Evolutionary conservation across 768 basidiomycete genomes (phyloP), one percentile per base, ranked within the genome.

Genomic region (Pleurotus giganteus): DNA sequence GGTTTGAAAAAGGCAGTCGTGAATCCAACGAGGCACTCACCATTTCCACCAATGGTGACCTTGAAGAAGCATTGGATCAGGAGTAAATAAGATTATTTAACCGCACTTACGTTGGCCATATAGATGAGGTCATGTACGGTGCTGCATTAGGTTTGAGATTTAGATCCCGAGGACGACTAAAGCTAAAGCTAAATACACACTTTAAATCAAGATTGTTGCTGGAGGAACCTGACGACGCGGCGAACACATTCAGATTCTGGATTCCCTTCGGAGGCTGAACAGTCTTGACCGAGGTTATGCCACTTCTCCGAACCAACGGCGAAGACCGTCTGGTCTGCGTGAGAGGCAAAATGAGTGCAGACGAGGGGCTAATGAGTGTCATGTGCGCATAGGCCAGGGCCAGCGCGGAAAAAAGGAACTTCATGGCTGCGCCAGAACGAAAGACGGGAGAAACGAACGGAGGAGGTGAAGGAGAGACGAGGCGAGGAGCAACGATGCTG

Each of bases 121-220:
- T 94, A 94, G 56, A 93, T 77, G 68, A 93, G 65, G 70, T 93
- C 91, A 57, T 85, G 80, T 24, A 84, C 79, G 58, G 87, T 82
- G 62, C 89, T 92, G 56, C 23, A 55, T 54, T 49, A 47, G 49
- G 56, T 44, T 49, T 56, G 45, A 12, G 12, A 32, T 24, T 28
- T 39, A 15, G 31, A 41, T 31, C 29, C 19, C 39, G 29, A 37
- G 23, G 13, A 34, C 12, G 34, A 53, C n/a, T 17, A 21, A 26
- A 42, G n/a, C 15, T 17, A 12, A 51, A 26, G 13, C n/a, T n/a
- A n/a, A n/a, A 17, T 9, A 68, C 75, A 13, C 55, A 85, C 83
- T 68, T 72, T 31, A 82, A 65, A 63, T 76, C 71, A 43, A 83
- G 71, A 43, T 69, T 73, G 43, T 53, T 60, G 53, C 65, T 62